Evolutionary conservation across 1,284 basidiomycete species (phyloP), one percentile per base, ranked within the genome.

Genomic region (Caloboletus firmus): DNA sequence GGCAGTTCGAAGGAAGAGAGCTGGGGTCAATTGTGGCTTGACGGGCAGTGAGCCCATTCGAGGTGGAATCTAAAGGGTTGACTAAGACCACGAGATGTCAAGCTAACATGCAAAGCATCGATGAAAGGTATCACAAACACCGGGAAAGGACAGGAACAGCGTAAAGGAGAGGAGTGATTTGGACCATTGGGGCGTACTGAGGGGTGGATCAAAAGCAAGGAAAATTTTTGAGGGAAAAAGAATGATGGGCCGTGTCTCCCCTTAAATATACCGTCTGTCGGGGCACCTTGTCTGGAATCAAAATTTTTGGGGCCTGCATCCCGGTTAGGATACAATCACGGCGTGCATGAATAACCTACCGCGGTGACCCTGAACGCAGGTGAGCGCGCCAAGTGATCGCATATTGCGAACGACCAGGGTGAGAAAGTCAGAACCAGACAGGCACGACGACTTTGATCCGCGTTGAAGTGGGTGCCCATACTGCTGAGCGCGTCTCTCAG

Each of bases 1-100:
- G 64, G 46, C 65, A 67, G 39, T 48, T 37, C 12, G 62, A 5
- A 4, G 67, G 67, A 34, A 61, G 51, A 2, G 28, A 5, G 11
- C 28, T 43, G 9, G 57, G 18, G 11, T 55, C 17, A 9, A 55
- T n/a, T n/a, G n/a, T 17, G 9, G 36, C 17, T 36, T 70, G 67
- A 28, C 66, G 65, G 39, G 26, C 55, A 17, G 39, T 54, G 31
- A 69, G 63, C 6, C 37, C 52, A 22, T 47, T 57, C 17, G 54
- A 46, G 32, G 47, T 30, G 13, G 40, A 43, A 18, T 39, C 30
- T 4, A 11, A 34, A 31, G 36, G 20, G 7, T 42, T 22, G 28
- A 35, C 59, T 58, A 37, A 30, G 5, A 37, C n/a, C 8, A 37
- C 15, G 26, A 9, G 11, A 20, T 11, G 44, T 62, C 43, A 49